Evolutionary conservation across 345 rosid species (phyloP).

Genomic region (Dipteronia dyeriana): DNA sequence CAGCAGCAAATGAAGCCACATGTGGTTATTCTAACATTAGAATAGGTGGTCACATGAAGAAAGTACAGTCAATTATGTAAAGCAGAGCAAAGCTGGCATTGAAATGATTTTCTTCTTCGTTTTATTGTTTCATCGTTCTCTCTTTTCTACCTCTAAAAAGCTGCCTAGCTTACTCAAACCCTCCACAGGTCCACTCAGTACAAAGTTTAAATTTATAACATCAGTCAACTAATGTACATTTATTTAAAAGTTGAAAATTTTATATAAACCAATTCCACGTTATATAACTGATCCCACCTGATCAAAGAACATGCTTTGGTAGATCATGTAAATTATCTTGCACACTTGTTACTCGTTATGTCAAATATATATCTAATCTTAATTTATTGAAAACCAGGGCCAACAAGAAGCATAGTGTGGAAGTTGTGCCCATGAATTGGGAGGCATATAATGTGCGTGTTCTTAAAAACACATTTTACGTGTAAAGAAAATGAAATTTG

Average conservation of each 20-base stretch:
- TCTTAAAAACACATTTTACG: neutral
- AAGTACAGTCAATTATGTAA: neutral
- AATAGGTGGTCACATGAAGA: slow-evolving; percentile 14
- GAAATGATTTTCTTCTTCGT: neutral
- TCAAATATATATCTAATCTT: neutral
- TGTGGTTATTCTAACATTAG: neutral
- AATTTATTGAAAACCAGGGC: neutral
- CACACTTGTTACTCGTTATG: too few species aligned
- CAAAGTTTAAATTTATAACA: too few species aligned
- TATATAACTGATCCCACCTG: too few species aligned
- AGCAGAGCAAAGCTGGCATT: neutral
- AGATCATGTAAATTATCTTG: too few species aligned
- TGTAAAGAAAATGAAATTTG: too few species aligned
- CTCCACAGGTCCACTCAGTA: too few species aligned
- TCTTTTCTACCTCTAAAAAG: slow-evolving; percentile 17
- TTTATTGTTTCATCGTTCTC: neutral
- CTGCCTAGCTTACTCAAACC: neutral
- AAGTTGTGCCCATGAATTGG: neutral
- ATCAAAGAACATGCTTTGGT: too few species aligned
- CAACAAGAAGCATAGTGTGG: neutral
- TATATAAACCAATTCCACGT: too few species aligned
- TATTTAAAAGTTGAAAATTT: too few species aligned
- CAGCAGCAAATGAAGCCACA: neutral
- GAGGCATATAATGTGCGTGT: neutral
- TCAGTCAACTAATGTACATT: too few species aligned